phyloP scores from a whole-genome alignment of 2,329 filamentous ascomycete genomes.

The Claviceps pazoutovae region DNA sequence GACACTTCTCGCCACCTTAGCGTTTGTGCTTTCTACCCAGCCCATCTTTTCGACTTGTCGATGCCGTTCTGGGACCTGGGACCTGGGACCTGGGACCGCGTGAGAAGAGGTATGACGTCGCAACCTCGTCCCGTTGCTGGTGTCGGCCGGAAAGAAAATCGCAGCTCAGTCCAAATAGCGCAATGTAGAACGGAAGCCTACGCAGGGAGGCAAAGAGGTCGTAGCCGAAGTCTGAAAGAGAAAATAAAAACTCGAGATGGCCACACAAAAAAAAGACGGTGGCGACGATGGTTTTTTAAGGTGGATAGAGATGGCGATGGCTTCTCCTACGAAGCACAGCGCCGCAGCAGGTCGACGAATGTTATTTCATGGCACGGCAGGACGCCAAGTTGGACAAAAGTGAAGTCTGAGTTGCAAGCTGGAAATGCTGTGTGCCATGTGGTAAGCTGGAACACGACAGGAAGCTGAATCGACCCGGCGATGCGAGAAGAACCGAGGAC shows the following conservation, averaged over 20 bases:
- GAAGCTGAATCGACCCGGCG: neutral
- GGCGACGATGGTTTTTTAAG: neutral
- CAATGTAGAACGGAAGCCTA: neutral
- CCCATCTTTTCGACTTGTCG: constrained; percentile 21
- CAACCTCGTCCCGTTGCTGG: neutral
- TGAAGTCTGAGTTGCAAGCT: neutral
- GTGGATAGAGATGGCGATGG: constrained; percentile 1
- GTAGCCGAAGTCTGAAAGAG: neutral
- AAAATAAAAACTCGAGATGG: no score
- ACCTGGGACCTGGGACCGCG: neutral
- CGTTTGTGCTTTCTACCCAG: constrained; percentile 37
- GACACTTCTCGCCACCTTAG: constrained; percentile 46
- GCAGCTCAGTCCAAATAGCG: neutral
- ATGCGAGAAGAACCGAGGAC: neutral
- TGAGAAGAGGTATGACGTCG: neutral
- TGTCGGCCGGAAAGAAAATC: neutral
- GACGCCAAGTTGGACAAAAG: neutral
- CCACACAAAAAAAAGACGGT: neutral
- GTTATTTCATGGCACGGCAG: neutral
- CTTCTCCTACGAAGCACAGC: neutral
- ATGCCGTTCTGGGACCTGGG: neutral
- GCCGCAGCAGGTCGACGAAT: neutral
- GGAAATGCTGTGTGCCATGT: neutral
- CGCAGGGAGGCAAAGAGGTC: neutral
- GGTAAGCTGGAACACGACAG: neutral